Evolutionary conservation across 2,329 filamentous ascomycete species (phyloP), one percentile per base, ranked within the genome.

Genomic region (Remersonia thermophila): DNA sequence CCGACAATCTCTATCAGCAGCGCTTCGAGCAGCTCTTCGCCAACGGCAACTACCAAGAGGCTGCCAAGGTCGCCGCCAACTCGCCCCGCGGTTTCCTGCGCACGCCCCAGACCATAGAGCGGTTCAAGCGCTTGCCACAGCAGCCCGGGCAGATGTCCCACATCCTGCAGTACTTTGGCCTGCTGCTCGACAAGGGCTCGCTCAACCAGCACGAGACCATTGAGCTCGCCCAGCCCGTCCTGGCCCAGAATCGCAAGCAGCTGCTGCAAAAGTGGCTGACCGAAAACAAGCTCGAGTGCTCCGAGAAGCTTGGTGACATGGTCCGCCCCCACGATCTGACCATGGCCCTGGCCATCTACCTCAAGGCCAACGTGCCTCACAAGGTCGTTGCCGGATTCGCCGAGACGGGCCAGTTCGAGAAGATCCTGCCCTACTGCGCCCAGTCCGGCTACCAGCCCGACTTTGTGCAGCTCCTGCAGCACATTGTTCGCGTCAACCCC

Each of bases 201-300:
- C 67, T 98, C 31, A 98, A 98, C 64, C 78, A 80, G 55, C 83
- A 93, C 47, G 91, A 98, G 62, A 94, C 87, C 32, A 67, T 98
- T 27, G 91, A 98, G 65, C 71, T 98, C 43, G 87, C 91, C 8
- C 78, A 86, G 47, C 91, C 91, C 14, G 91, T 98, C 14, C 71
- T 98, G 39, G 77, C 82, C 38, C 91, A 98, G 61, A 91, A 87
- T 58, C 78, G 91, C 47, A 96, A 95, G 65, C 85, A 96, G 55
- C 67, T 98, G 17, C 73, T 98, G 18, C 91, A 96, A 63, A 98
- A 98, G 63, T 98, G 93, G 93, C 73, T 96, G 59, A 81, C 81
- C 54, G 91, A 96, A 63, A 82, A 85, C 61, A 98, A 98, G 68
- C 72, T 98, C 30, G 84, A 93, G 57, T 87, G 83, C 62, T 96